Percentiles rank a stretch among this genome's conserved stretches.
phyloP scores from a whole-genome alignment of 441 rosid species.

The Breynia disticha region DNA sequence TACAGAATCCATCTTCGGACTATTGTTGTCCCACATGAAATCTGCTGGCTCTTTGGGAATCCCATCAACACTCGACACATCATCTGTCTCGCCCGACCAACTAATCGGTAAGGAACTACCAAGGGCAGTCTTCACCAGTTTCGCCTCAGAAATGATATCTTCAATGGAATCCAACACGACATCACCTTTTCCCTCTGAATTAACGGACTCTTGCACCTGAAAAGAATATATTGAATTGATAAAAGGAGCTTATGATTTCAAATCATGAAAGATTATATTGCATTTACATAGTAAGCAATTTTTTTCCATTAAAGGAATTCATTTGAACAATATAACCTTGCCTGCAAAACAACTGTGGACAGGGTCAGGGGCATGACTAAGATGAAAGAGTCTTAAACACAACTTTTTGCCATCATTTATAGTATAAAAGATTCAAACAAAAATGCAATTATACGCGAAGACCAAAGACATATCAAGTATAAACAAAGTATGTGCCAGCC shows the following conservation, averaged over 20 bases:
- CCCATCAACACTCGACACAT: conserved; percentile 26
- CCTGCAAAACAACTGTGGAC: no score
- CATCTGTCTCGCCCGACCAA: conserved; percentile 78
- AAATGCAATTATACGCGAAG: no score
- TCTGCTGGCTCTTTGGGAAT: conserved; percentile 13
- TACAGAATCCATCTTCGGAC: conserved; percentile 57
- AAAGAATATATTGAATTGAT: conserved; percentile 9
- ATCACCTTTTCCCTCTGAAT: conserved; percentile 22
- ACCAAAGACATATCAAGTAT: no score
- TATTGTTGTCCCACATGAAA: conserved; percentile 23
- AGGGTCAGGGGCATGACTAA: no score
- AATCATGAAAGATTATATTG: conserved; percentile 2
- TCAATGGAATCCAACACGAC: conserved; percentile 35
- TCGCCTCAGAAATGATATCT: conserved; percentile 62
- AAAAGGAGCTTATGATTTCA: background rate
- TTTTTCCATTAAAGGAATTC: no score
- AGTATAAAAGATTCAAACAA: no score
- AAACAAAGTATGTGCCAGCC: no score
- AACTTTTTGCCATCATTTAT: no score
- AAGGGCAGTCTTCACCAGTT: conserved; percentile 78
- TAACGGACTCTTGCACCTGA: conserved; percentile 52
- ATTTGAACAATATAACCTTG: no score
- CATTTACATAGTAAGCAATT: background rate
- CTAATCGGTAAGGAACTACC: conserved; percentile 82
- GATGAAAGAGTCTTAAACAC: no score